Percentiles rank a stretch among this genome's conserved stretches.
phyloP scores from a whole-genome alignment of 345 rosid genomes.

The Rhodamnia argentea region DNA sequence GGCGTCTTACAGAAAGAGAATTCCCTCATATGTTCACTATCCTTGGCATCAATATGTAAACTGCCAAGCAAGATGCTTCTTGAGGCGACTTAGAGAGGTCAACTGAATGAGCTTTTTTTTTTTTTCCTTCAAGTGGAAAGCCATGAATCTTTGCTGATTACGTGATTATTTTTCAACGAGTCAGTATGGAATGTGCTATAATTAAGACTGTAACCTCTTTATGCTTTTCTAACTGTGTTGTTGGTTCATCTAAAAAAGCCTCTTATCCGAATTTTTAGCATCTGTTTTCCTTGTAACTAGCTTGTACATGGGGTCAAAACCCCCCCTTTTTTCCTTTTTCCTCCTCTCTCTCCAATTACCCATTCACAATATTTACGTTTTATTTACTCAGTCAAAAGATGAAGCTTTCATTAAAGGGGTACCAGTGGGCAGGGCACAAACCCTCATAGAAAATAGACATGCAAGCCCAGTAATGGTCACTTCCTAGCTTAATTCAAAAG shows the following conservation, averaged over 20 bases:
- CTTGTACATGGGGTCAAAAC: neutral
- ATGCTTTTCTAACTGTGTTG: neutral
- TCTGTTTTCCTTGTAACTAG: neutral
- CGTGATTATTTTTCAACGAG: neutral
- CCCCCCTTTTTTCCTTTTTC: accelerated
- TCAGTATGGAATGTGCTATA: neutral
- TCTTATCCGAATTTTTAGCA: neutral
- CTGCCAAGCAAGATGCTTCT: neutral
- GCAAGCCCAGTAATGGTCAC: neutral
- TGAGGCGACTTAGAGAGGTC: neutral
- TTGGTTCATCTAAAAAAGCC: neutral
- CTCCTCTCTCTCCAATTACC: neutral
- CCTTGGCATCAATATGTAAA: neutral
- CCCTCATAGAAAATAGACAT: neutral
- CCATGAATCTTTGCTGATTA: neutral
- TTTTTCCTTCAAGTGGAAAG: neutral
- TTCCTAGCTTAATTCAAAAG: neutral
- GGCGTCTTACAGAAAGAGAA: neutral
- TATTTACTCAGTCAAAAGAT: neutral
- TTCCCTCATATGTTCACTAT: neutral
- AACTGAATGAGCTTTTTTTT: neutral
- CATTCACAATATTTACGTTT: neutral
- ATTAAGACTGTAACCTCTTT: neutral
- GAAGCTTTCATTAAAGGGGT: neutral
- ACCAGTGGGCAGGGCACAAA: neutral